Evolutionary conservation across 257 asterid species (phyloP), one percentile per base, ranked within the genome.

Genomic region (Avicennia marina): DNA sequence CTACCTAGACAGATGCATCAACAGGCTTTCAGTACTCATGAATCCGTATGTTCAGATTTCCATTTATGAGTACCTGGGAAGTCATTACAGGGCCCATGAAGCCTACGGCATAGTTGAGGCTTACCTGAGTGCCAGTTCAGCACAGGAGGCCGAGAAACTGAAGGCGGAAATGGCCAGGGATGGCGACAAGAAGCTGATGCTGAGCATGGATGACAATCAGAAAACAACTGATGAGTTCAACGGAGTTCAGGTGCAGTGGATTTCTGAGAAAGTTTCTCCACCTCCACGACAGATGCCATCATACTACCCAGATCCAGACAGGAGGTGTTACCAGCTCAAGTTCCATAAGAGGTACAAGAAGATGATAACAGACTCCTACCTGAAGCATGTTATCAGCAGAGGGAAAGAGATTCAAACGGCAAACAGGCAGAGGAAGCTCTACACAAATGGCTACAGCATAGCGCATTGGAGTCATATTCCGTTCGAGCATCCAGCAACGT

Each of bases 171-270:
- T 45, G 67, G 19, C 58, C 2, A 49, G 11, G 26, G 76, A 72
- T n/a, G 53, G 59, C 2, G 68, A 49, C 12, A 58, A 58, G 34
- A 72, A 73, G 72, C 63, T 80, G 1, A 56, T 77, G 45, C 48
- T 83, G 38, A 79, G 72, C 76, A 75, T 77, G 81, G 81, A 83
- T 32, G 81, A 77, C 24, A 4, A 77, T 18, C 76, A 80, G 72
- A 68, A 38, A 16, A 66, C 68, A 0, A 60, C 46, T 1, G 83
- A 72, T 6, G 73, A 58, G 62, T 82, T 69, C 49, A 18, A 47
- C 0, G 87, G 81, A 21, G 68, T 62, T 27, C 50, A 53, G 22
- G 70, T 79, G 20, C 11, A 8, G 56, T 82, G 90, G 79, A 16
- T 62, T 38, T 71, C 74, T 0, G 76, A 78, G 0, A 76, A 55